phyloP scores from a whole-genome alignment of 177 flowering plant genomes.

The Vitis hybrid region DNA sequence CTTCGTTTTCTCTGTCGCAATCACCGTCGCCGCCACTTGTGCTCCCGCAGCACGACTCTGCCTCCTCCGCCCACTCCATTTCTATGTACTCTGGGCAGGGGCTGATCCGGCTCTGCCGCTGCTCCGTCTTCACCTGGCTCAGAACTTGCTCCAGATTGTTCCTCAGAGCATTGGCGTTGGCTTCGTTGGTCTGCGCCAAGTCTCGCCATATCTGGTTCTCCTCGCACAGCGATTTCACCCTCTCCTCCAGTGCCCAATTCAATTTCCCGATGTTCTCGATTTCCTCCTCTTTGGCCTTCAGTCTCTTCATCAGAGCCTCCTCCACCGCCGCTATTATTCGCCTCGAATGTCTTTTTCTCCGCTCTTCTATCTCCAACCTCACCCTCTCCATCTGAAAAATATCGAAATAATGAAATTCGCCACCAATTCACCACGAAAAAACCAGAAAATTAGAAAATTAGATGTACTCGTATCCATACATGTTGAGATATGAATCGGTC shows the following conservation, averaged over 20 bases:
- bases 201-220: slow-evolving; percentile 86
- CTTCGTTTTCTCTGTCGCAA: slow-evolving; percentile 15
- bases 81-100: not conserved
- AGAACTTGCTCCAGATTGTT: slow-evolving; percentile 61
- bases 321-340: slow-evolving; percentile 45
- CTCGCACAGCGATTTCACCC: slow-evolving; percentile 50
- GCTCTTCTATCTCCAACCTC: slow-evolving; percentile 55
- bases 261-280: slow-evolving; percentile 56
- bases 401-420: not conserved
- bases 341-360: slow-evolving; percentile 41
- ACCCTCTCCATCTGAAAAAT: slow-evolving; percentile 59
- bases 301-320: slow-evolving; percentile 42
- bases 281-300: slow-evolving; percentile 64
- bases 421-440: not conserved
- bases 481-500: slow-evolving; percentile 61
- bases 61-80: slow-evolving; percentile 14
- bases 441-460: not conserved
- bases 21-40: slow-evolving; percentile 3
- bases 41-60: slow-evolving; percentile 60
- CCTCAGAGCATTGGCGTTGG: slow-evolving; percentile 65
- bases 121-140: too few relatives aligned
- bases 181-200: slow-evolving; percentile 73
- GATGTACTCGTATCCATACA: slow-evolving; percentile 28
- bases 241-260: slow-evolving; percentile 64
- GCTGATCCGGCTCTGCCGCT: too few relatives aligned